These are phyloP conservation scores for Anacardium occidentale DNA, from an alignment of 345 rosid genomes.

Conservation along the genomic window DNA sequence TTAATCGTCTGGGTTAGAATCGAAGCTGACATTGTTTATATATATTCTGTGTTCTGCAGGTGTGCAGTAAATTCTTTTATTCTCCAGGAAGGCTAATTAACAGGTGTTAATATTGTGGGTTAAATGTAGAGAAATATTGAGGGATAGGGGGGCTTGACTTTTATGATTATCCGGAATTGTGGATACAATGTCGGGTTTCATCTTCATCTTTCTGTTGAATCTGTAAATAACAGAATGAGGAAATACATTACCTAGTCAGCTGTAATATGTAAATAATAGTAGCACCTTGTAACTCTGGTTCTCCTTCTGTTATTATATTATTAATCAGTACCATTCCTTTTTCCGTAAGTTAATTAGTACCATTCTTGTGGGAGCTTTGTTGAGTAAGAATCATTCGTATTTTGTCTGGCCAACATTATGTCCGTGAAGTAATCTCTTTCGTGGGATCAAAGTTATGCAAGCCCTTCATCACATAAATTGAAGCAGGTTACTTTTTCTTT, in stretches of 20 bases:
- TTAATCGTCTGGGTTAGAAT: background rate
- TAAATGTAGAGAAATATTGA: constrained; percentile 29
- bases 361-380: constrained; percentile 3
- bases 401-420: background rate
- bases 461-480: too few species aligned
- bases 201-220: constrained; percentile 5
- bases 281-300: background rate
- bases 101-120: constrained; percentile 39
- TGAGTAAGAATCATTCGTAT: background rate
- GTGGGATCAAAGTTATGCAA: background rate
- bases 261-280: constrained; percentile 41
- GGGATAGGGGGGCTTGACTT: constrained; percentile 16
- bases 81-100: constrained; percentile 31
- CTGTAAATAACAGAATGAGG: constrained; percentile 34
- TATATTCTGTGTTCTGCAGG: constrained; percentile 26
- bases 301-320: background rate
- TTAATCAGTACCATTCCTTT: too few species aligned
- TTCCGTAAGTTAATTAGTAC: constrained; percentile 9
- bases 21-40: background rate
- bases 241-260: constrained; percentile 16
- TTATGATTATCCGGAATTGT: constrained; percentile 29
- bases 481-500: too few species aligned
- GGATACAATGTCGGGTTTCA: constrained; percentile 24
- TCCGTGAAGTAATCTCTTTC: background rate
- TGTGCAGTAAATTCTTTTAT: constrained; percentile 45